Evolutionary conservation across 805 yeast species (phyloP).

Genomic region (Komagataella kurtzmanii): DNA sequence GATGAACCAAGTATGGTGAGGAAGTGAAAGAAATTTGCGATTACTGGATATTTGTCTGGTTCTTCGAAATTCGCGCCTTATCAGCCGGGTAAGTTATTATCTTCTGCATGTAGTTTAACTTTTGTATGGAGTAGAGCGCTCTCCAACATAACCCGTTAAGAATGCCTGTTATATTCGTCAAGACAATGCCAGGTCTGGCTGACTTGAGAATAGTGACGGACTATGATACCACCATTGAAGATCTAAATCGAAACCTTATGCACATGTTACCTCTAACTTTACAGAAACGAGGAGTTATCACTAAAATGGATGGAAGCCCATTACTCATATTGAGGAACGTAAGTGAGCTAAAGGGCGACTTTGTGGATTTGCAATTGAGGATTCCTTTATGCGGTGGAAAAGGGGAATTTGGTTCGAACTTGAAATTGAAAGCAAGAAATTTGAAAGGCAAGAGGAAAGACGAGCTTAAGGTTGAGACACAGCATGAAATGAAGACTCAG

Average conservation of each 20-base stretch:
- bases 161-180: neutral
- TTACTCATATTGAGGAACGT: neutral
- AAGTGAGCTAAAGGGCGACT: neutral
- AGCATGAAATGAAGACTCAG: slow-evolving; percentile 20
- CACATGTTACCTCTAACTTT: neutral
- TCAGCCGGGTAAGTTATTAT: neutral
- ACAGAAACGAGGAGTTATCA: neutral
- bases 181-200: neutral
- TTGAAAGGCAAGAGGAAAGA: slow-evolving; percentile 14
- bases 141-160: too few relatives aligned
- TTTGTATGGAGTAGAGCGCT: neutral
- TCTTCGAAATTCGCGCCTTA: neutral
- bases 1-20: neutral
- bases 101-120: neutral
- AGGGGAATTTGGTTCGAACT: slow-evolving; percentile 33
- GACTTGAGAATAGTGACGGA: neutral
- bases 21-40: neutral
- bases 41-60: neutral
- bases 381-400: slow-evolving; percentile 33
- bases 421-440: slow-evolving; percentile 25
- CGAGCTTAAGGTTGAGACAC: slow-evolving; percentile 23
- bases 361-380: slow-evolving; percentile 17
- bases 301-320: neutral
- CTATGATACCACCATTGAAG: neutral
- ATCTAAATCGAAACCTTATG: neutral